Evolutionary conservation across 768 basidiomycete genomes (phyloP), one percentile per base, ranked within the genome.

Genomic region (Fomitopsis pulvina): DNA sequence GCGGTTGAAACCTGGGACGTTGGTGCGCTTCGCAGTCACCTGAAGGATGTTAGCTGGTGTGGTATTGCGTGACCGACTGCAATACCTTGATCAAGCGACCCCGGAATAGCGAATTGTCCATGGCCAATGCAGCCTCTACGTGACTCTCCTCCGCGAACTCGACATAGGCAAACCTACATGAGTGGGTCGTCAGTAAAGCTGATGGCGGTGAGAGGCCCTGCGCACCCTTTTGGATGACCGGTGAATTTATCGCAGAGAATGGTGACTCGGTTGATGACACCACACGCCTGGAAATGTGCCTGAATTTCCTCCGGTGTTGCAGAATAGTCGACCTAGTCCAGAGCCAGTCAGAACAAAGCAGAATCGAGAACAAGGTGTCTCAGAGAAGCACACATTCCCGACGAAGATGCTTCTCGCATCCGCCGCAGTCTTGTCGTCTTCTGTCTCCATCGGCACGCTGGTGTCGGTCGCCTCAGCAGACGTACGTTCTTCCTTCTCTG

Each of bases 211-310:
- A 46, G 16, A 25, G 26, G 7, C 2, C 57, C 63, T 45, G 64
- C 71, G 27, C 56, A 93, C 93, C 96, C 96, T 81, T 97, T 97
- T 41, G 96, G 95, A 71, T 97, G 94, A 42, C 96, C 96, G 21
- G 95, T 98, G 69, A 95, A 98, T 72, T 98, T 98, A 79, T 99
- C 96, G 68, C 95, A 98, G 25, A 99, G 83, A 62, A 99, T 99
- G 0, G 96, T 99, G 38, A 99, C 93, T 60, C 96, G 83, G 71
- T 99, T 99, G 69, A 99, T 99, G 14, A 89, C 92, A 5, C 96
- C 96, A 63, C 94, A 98, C 14, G 94, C 85, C 65, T 93, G 89
- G 72, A 99, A 99, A 67, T 98, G 95, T 16, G 77, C 82, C 71
- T 98, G 96, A 44, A 99, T 93, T 66, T 99, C 96, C 69, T 98